Base-by-base conservation (phyloP, 768 basidiomycete genomes). In the Pulveroboletus sp. region DNA sequence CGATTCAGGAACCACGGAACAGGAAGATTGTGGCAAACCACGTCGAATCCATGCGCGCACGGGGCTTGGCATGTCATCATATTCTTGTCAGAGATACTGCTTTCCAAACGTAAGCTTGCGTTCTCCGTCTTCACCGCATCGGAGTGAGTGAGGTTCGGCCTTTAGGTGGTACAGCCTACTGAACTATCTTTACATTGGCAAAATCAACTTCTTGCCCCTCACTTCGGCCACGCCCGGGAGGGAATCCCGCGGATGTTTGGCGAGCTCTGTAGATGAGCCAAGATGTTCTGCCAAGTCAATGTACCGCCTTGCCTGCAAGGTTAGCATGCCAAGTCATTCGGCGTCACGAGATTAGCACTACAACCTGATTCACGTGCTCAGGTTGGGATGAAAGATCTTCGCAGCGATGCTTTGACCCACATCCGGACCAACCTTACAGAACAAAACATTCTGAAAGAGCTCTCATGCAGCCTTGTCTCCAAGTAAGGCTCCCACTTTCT, bases 251-350 rank as follows among this genome's bases (percentile, higher is more conserved):
- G 39, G 13, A 35, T 31, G 42, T 10, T 55, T 39, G 7, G 24
- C n/a, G 2, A 35, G 38, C 13, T 17, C 46, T n/a, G 8, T 39
- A 1, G 47, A 58, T 6, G 39, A 37, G 6, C 49, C 54, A 6
- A 43, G 31, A 15, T 74, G 73, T 39, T 76, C 73, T 5, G 70
- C 73, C 0, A 76, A 76, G 46, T 75, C 73, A 0, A 75, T 76
- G 69, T 76, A 73, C 50, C 68, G 71, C 13, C 58, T 76, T 10
- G 73, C 74, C 5, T 56, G 58, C 27, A 73, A 74, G 64, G 74
- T 71, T 10, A 15, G 54, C 15, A 4, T 24, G 26, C 41, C 18
- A 2, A 13, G 15, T 15, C 26, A 18, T 13, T 28, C 11, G 1
- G 3, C 8, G 9, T 3, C 6, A 8, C 21, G 15, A 8, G 33